Conservation (phyloP, 2,329 filamentous ascomycete species). For the Epichloe sibirici region DNA sequence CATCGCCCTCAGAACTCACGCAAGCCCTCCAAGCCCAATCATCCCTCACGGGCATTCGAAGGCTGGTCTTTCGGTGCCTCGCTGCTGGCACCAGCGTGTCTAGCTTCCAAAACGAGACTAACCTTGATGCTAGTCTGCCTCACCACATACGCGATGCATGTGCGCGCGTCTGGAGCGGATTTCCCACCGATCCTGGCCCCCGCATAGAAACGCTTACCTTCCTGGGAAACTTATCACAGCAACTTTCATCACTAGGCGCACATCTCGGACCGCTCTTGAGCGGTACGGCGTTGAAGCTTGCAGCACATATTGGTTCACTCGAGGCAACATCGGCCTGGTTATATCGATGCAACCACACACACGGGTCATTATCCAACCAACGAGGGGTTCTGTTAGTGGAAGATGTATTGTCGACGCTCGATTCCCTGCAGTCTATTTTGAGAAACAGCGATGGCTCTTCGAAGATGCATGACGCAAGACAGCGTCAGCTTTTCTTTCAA, state of each 20-base stretch:
- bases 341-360: slow-evolving; percentile 10
- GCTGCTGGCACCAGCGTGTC: slow-evolving; percentile 11
- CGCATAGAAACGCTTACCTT: slow-evolving; percentile 20
- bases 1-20: slow-evolving; percentile 9
- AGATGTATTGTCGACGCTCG: slow-evolving; percentile 14
- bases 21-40: slow-evolving; percentile 12
- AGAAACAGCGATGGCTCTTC: background rate
- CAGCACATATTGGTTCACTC: slow-evolving; percentile 16
- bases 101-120: slow-evolving; percentile 8
- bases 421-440: slow-evolving; percentile 6
- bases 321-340: slow-evolving; percentile 15
- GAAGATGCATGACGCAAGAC: background rate
- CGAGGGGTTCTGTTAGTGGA: slow-evolving; percentile 3
- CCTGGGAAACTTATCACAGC: slow-evolving; percentile 28
- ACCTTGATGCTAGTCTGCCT: slow-evolving; percentile 7
- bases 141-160: slow-evolving; percentile 14
- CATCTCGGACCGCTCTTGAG: slow-evolving; percentile 17
- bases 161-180: slow-evolving; percentile 9
- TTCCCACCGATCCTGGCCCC: slow-evolving; percentile 1
- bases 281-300: slow-evolving; percentile 18
- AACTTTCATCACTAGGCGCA: slow-evolving; percentile 14
- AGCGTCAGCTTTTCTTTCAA: slow-evolving; percentile 16
- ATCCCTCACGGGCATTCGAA: slow-evolving; percentile 18
- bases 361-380: slow-evolving; percentile 5
- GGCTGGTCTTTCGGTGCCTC: slow-evolving; percentile 19